Evolutionary conservation across 352 stramenopile species (phyloP).

Genomic region (Phytophthora hybrid): DNA sequence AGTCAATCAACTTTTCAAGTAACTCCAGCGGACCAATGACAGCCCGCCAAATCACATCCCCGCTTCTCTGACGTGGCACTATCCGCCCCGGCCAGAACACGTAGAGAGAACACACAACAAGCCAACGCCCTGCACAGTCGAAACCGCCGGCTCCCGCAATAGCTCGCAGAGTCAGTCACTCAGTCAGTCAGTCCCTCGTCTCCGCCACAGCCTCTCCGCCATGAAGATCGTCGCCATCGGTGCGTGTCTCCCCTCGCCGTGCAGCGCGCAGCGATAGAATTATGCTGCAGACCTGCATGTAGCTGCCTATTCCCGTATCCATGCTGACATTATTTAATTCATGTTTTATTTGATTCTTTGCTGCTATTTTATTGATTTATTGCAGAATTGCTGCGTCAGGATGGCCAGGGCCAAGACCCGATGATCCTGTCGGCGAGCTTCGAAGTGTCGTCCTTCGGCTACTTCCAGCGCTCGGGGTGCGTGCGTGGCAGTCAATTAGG

Average conservation of each 20-base stretch:
- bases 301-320: neutral
- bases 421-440: slow-evolving; percentile 73
- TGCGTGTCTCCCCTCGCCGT: slow-evolving; percentile 34
- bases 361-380: neutral
- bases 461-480: slow-evolving; percentile 88
- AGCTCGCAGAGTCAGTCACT: slow-evolving; percentile 12
- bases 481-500: slow-evolving; percentile 18
- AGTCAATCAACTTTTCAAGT: slow-evolving; percentile 22
- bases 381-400: slow-evolving; percentile 75
- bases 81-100: slow-evolving; percentile 28
- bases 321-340: neutral
- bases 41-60: slow-evolving; percentile 21
- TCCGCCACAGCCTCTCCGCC: slow-evolving; percentile 5
- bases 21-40: slow-evolving; percentile 27
- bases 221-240: slow-evolving; percentile 92
- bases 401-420: slow-evolving; percentile 65
- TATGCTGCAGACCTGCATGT: neutral
- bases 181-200: neutral
- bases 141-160: slow-evolving; percentile 39
- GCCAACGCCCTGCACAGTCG: slow-evolving; percentile 24
- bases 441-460: slow-evolving; percentile 86
- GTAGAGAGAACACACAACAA: slow-evolving; percentile 34
- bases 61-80: slow-evolving; percentile 11
- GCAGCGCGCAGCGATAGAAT: neutral
- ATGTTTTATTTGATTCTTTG: neutral